phyloP scores from a whole-genome alignment of 257 asterid species.

The Datura wrightii region DNA sequence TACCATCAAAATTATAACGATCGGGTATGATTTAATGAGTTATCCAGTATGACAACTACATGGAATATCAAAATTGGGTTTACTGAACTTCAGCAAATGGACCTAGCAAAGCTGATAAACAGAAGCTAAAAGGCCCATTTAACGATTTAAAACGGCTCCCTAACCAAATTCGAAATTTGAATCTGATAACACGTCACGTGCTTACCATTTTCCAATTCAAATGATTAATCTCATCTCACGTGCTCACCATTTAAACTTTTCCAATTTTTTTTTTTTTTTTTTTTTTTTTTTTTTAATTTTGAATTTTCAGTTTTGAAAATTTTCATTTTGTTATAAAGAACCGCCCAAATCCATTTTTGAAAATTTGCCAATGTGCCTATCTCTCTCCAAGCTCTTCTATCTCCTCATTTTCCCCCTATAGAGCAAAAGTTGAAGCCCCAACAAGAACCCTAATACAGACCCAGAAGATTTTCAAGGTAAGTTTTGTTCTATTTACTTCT shows the following conservation, averaged over 20 bases:
- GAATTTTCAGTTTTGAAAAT: constrained; percentile 22
- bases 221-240: background rate
- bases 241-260: constrained; percentile 28
- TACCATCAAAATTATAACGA: background rate
- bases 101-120: no score
- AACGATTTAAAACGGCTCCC: background rate
- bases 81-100: constrained; percentile 1
- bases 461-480: constrained; percentile 34
- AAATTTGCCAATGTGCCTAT: constrained; percentile 56
- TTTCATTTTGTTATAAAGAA: constrained; percentile 37
- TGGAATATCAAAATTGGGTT: background rate
- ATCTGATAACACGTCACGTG: background rate
- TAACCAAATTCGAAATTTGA: background rate
- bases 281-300: background rate
- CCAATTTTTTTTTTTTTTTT: background rate
- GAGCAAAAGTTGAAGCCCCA: background rate
- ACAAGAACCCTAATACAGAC: background rate
- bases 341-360: constrained; percentile 62
- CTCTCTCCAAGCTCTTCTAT: constrained; percentile 29
- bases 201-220: constrained; percentile 28
- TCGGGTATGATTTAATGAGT: no score
- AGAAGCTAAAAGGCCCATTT: background rate
- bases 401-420: background rate
- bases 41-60: no score
- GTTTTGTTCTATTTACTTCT: background rate